Percentiles rank a stretch among this genome's conserved stretches.
These are phyloP conservation scores for Stephania cephalantha DNA, from an alignment of 164 flowering plant genomes.

Conservation along the genomic window DNA sequence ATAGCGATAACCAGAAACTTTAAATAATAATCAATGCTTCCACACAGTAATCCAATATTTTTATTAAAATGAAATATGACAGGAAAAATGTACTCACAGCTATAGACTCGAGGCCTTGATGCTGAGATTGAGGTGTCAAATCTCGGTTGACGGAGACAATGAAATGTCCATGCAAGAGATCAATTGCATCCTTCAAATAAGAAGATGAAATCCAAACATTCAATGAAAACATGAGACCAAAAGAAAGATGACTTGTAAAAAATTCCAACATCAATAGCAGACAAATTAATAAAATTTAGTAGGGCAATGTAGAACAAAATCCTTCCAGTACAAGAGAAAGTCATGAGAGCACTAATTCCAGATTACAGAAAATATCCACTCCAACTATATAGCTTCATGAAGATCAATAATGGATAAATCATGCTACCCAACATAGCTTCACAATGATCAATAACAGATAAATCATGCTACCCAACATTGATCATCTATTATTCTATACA, in stretches of 20 bases:
- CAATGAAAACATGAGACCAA: background rate
- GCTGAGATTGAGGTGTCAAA: conserved; percentile 45
- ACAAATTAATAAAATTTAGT: background rate
- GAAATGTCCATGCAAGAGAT: conserved; percentile 89
- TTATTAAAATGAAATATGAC: no score
- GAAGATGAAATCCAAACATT: background rate
- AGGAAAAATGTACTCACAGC: conserved; percentile 53
- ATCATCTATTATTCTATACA: no score
- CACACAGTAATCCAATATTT: no score
- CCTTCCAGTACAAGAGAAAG: background rate
- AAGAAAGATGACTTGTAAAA: background rate
- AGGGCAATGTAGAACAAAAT: background rate
- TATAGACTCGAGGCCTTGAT: conserved; percentile 56
- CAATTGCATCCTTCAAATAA: conserved; percentile 78
- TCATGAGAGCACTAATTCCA: background rate
- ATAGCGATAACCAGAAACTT: no score
- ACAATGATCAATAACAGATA: background rate
- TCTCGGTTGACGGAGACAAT: conserved; percentile 71
- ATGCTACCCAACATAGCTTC: background rate
- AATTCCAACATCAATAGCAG: background rate
- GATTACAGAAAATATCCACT: background rate
- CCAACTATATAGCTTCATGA: background rate
- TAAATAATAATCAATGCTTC: no score
- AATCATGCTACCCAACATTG: background rate
- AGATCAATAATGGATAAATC: background rate